These are phyloP conservation scores for Colletotrichum theobromicola DNA, from an alignment of 2,329 filamentous ascomycete species.

Conservation along the genomic window DNA sequence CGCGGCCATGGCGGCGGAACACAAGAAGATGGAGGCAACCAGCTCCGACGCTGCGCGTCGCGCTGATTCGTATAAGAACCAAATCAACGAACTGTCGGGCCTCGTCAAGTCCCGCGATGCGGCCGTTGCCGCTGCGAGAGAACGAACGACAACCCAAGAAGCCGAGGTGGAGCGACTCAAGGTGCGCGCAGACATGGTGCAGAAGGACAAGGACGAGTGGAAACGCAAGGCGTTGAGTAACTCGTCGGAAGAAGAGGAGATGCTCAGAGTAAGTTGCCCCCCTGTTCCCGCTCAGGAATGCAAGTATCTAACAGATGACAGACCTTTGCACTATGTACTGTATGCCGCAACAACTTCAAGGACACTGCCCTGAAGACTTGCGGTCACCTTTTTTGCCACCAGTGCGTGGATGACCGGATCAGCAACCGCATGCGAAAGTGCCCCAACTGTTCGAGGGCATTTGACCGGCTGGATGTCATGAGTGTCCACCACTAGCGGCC, in stretches of 20 bases:
- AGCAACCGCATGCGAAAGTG: conserved; percentile 93
- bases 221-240: conserved; percentile 83
- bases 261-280: conserved; percentile 76
- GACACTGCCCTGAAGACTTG: conserved; percentile 93
- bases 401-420: conserved; percentile 88
- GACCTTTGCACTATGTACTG: conserved; percentile 73
- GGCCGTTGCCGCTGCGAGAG: conserved; percentile 52
- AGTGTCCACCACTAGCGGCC: conserved; percentile 59
- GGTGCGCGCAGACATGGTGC: conserved; percentile 75
- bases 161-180: conserved; percentile 82
- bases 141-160: conserved; percentile 67
- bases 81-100: conserved; percentile 78
- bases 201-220: conserved; percentile 85
- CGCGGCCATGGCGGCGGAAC: conserved; percentile 71
- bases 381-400: conserved; percentile 91
- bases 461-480: conserved; percentile 92
- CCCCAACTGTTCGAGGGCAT: conserved; percentile 89
- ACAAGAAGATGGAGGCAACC: conserved; percentile 76
- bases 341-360: conserved; percentile 93
- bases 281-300: not conserved
- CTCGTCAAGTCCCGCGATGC: conserved; percentile 79
- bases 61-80: conserved; percentile 74
- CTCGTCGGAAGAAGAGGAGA: conserved; percentile 81
- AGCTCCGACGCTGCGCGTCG: conserved; percentile 72
- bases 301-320: conserved; percentile 30